Base-by-base conservation (phyloP, 228 moss, liverwort and hornwort genomes). In the Sphagnum fallax region DNA sequence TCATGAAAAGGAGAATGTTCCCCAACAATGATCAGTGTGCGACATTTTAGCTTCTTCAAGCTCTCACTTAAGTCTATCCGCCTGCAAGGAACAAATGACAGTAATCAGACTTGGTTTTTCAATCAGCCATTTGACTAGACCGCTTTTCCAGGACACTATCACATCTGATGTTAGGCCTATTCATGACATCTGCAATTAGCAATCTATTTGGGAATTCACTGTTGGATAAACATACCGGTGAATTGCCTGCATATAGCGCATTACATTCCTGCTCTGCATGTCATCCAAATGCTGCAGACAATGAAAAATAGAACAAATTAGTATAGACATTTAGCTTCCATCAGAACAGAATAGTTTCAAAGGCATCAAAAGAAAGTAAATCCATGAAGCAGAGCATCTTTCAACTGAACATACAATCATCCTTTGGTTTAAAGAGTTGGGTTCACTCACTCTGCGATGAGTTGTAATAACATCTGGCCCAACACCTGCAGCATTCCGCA, bases 241-340 rank as follows among this genome's bases (percentile, higher is more conserved):
- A 61, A 80, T 78, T 15, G 80, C 80, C 76, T 86, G 80, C 49
- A 86, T 77, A 49, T 75, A 83, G 10, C 76, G 78, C 83, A 83
- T 83, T 69, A 86, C 66, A 12, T 83, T 86, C 52, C 58, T 69
- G 64, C 83, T 80, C 32, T 71, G 83, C 57, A 73, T 71, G 52
- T 74, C 76, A 12, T 83, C 72, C 70, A 86, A 82, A 68, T 82
- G 85, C 77, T 85, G 80, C 78, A 74, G 52, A 65, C 9, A 5
- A 52, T 49, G 32, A 32, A 32, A 32, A 32, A 32, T 32, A 32
- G 2, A 32, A 32, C 32, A 32, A 32, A 32, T 32, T 32, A 32
- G 32, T 32, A 32, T 32, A 32, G 32, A 32, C 32, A 32, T 32
- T 32, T 32, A 32, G 32, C 32, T 2, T 32, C 32, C 32, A 32